A percentile compares a stretch with the other conserved stretches of the same genome.
phyloP scores from a whole-genome alignment of 2,329 filamentous ascomycete species.

The Torrubiella hemipterigena region DNA sequence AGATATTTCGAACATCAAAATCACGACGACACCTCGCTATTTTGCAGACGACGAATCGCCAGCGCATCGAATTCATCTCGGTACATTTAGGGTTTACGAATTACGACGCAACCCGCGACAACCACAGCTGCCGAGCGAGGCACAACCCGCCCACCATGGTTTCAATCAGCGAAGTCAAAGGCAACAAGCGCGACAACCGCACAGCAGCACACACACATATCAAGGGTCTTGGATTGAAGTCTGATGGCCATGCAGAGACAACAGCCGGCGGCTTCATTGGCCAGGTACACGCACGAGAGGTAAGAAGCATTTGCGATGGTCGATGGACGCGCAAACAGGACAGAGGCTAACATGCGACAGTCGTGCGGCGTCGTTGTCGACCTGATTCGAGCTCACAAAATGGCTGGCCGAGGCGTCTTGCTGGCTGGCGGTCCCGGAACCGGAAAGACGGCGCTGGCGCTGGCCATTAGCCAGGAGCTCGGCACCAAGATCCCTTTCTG shows the following conservation, averaged over 20 bases:
- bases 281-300: conserved; percentile 78
- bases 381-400: conserved; percentile 90
- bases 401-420: conserved; percentile 88
- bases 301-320: conserved; percentile 24
- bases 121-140: no score
- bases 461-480: conserved; percentile 92
- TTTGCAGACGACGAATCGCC: no score
- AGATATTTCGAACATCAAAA: conserved; percentile 18
- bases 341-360: conserved; percentile 26
- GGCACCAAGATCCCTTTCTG: conserved; percentile 98
- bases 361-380: conserved; percentile 94
- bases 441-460: conserved; percentile 90
- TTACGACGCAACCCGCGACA: conserved; percentile 4
- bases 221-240: conserved; percentile 78
- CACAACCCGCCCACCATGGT: no score
- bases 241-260: conserved; percentile 75
- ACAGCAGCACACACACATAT: conserved; percentile 97
- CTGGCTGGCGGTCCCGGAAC: conserved; percentile 91
- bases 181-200: conserved; percentile 86
- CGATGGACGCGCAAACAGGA: neutral
- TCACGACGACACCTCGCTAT: neutral
- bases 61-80: no score
- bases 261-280: conserved; percentile 79
- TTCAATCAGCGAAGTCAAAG: conserved; percentile 88
- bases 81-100: no score